Base-by-base conservation (phyloP, 768 basidiomycete species). In the Mycena metata region DNA sequence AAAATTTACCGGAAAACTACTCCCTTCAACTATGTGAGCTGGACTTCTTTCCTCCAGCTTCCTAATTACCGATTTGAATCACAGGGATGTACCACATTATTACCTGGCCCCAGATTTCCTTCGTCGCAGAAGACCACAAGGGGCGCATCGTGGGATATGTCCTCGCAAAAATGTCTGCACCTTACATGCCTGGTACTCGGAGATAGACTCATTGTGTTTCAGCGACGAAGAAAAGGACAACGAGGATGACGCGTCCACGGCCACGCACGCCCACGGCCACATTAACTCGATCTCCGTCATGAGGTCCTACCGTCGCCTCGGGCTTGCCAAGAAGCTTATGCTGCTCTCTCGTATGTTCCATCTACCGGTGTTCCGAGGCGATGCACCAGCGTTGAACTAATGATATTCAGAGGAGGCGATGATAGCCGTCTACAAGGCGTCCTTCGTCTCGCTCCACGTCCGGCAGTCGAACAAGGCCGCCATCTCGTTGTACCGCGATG, bases 281-380 rank as follows among this genome's bases (percentile, higher is more conserved):
- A 94, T 99, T 75, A 99, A 96, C 16, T 98, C 96, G 6, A 98
- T 99, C 75, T 97, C 96, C 0, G 96, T 99, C 3, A 82, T 98
- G 39, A 86, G 96, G 67, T 90, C 94, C 16, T 95, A 98, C 76
- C 85, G 96, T 49, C 87, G 96, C n/a, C 83, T 98, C 8, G 96
- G 97, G 10, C 79, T 99, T 3, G 96, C 96, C 17, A 96, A 96
- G 81, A 95, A 95, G 76, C 83, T 99, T 33, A 99, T 98, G 96
- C 74, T 95, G 21, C 90, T 95, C 42, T 94, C 95, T 55, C 96
- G 96, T 98, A 74, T 73, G 96, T 81, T 60, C 26, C 35, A 46
- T 58, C 33, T 47, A 64, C 36, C 52, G 49, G 30, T 30, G 30
- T 30, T 30, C 3, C 30, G 30, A 30, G 30, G 30, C 6, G 30